Base-by-base conservation (phyloP, 1,284 basidiomycete species). In the Rhodotorula sp. region DNA sequence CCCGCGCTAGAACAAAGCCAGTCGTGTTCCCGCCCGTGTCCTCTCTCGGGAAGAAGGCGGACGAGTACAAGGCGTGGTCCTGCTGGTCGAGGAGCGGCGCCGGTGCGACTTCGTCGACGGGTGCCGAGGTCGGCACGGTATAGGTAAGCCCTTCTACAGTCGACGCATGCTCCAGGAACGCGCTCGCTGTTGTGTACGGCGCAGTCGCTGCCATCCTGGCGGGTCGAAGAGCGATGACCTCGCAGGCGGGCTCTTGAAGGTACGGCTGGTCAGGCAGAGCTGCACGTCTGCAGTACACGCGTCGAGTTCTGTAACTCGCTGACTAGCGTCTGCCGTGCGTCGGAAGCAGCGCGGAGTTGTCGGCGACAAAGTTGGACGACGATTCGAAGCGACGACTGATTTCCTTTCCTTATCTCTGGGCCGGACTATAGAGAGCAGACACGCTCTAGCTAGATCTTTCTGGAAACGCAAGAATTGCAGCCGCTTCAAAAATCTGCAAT, bases 31-130 rank as follows among this genome's bases (percentile, higher is more conserved):
- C 54, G 12, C 43, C 62, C 7, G 43, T 34, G 6, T 26, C 49
- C 16, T 15, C 5, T 18, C 16, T 31, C 15, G 68, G 68, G 43
- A 73, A 70, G 48, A 54, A 70, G n/a, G 67, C 67, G 20, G 58
- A 54, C 21, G 51, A 60, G n/a, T 52, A 46, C 39, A 75, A 56
- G 43, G 74, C 74, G 60, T 75, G 74, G 64, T 73, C 74, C 15
- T 63, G 54, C 47, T 70, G 65, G 23, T 62, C 54, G 62, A 73
- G 63, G 43, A 49, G 23, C 3, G 68, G 56, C 6, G 21, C 15
- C 4, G 59, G 65, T 0, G 62, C 51, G 10, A 8, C 6, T 10
- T 67, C 58, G 34, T 67, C 49, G 43, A 68, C 64, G 23, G 68
- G 52, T 3, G 31, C 20, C 7, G 10, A 1, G 15, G 71, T 73